A percentile compares a stretch with the other conserved stretches of the same genome.
Evolutionary conservation across 345 rosid genomes (phyloP).

Genomic region (Camelina laxa): DNA sequence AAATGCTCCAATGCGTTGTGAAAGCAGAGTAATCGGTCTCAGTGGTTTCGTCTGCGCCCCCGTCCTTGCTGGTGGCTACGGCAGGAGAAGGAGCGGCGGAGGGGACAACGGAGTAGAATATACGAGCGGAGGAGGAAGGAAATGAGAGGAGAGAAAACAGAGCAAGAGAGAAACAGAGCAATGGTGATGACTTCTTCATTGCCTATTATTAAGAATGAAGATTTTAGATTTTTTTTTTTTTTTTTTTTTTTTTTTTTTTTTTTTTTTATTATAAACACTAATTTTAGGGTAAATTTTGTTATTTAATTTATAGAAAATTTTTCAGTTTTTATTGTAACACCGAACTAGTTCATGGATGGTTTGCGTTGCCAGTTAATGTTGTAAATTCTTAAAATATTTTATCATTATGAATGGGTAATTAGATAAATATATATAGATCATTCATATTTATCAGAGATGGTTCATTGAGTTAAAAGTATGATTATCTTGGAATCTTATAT

Average conservation of each 20-base stretch:
- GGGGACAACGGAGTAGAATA: constrained; percentile 19
- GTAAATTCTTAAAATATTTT: background rate
- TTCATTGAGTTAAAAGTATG: no score
- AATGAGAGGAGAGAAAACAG: constrained; percentile 20
- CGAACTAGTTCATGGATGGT: constrained; percentile 1
- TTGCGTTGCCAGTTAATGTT: constrained; percentile 13
- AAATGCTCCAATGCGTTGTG: constrained; percentile 12
- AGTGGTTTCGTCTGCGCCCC: background rate
- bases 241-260: background rate
- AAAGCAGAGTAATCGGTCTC: background rate
- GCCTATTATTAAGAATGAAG: background rate
- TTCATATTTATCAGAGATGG: background rate
- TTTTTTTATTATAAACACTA: constrained; percentile 8
- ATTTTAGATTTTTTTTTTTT: background rate
- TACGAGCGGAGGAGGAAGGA: constrained; percentile 29
- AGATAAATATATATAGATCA: constrained; percentile 1
- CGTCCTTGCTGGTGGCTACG: background rate
- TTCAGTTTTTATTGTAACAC: background rate
- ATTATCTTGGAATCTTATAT: no score
- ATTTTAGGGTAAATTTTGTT: constrained; percentile 16
- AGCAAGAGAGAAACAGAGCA: constrained; percentile 28
- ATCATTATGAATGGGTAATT: constrained; percentile 14
- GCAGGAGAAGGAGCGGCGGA: constrained; percentile 28
- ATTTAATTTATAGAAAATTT: background rate
- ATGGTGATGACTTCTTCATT: constrained; percentile 23